Evolutionary conservation across 1,139 yeast genomes (phyloP).

Genomic region (Suhomyces ambrosiae): DNA sequence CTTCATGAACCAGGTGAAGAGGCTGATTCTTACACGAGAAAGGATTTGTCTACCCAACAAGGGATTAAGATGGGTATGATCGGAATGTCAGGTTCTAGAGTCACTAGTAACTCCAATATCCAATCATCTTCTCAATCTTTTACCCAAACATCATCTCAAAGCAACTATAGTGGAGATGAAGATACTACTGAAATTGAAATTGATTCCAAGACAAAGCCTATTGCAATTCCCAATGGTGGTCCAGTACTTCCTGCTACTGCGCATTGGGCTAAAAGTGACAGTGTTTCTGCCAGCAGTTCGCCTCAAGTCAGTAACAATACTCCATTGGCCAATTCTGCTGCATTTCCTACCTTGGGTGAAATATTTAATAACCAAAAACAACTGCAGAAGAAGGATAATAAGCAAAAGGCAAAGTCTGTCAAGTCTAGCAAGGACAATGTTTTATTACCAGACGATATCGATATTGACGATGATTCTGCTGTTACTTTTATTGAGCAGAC

Average conservation of each 20-base stretch:
- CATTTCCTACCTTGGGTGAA: conserved; percentile 76
- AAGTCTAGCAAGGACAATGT: conserved; percentile 30
- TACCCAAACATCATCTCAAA: conserved; percentile 8
- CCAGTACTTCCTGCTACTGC: conserved; percentile 59
- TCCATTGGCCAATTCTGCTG: conserved; percentile 53
- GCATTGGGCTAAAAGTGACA: conserved; percentile 52
- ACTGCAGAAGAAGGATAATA: conserved; percentile 32
- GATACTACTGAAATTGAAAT: conserved; percentile 19
- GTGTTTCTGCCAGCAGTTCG: conserved; percentile 31
- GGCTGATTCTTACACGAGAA: conserved; percentile 94
- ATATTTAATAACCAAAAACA: conserved; percentile 50
- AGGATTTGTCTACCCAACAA: conserved; percentile 84
- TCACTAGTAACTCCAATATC: conserved; percentile 18
- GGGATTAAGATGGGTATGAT: conserved; percentile 61
- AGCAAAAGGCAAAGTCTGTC: conserved; percentile 30
- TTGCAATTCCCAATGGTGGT: conserved; percentile 18
- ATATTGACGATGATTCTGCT: conserved; percentile 42
- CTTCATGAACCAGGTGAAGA: conserved; percentile 99
- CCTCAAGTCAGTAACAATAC: conserved; percentile 40
- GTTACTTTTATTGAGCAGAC: conserved; percentile 41
- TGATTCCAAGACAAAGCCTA: conserved; percentile 9
- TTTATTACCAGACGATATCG: conserved; percentile 41
- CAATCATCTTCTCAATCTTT: conserved; percentile 5
- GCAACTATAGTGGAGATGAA: conserved; percentile 24
- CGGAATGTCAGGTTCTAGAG: conserved; percentile 28